A percentile compares a stretch with the other conserved stretches of the same genome.
These are phyloP conservation scores for Fusarium tupiense DNA, from an alignment of 2,329 filamentous ascomycete genomes.

Conservation along the genomic window DNA sequence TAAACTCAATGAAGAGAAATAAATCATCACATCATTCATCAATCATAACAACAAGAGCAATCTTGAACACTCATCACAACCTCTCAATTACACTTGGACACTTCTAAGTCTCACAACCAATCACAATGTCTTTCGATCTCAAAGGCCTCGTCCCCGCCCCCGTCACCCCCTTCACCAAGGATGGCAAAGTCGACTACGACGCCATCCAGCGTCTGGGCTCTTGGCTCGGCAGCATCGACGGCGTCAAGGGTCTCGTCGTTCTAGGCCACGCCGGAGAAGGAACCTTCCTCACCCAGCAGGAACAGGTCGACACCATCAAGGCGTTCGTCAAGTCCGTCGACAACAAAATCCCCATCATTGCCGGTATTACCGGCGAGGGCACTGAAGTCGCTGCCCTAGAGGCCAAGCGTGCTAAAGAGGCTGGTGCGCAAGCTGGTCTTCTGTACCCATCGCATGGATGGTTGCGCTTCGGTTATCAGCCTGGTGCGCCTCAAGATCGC, in stretches of 20 bases:
- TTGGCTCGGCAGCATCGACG: constrained; percentile 61
- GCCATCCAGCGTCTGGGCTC: constrained; percentile 63
- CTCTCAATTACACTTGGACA: neutral
- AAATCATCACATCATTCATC: constrained; percentile 6
- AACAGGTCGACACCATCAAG: constrained; percentile 60
- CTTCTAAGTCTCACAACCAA: neutral
- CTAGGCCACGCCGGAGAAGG: constrained; percentile 65
- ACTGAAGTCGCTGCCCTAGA: constrained; percentile 63
- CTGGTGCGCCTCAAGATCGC: constrained; percentile 61
- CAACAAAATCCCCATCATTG: constrained; percentile 61
- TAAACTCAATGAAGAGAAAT: neutral
- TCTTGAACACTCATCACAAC: neutral
- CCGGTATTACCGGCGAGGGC: constrained; percentile 63
- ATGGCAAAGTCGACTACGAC: constrained; percentile 60
- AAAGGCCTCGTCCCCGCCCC: constrained; percentile 61
- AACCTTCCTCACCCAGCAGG: constrained; percentile 61
- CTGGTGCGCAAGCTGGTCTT: constrained; percentile 60
- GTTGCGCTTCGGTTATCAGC: constrained; percentile 65
- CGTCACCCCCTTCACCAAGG: constrained; percentile 60
- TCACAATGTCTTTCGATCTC: constrained; percentile 54
- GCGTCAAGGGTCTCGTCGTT: constrained; percentile 63
- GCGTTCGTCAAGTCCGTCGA: constrained; percentile 63
- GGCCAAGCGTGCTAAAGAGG: constrained; percentile 60
- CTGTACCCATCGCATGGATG: constrained; percentile 64
- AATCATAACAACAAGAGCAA: neutral